Evolutionary conservation across 129 eudicot genomes (phyloP), one percentile per base, ranked within the genome.

Genomic region (Chrysanthemum lavandulifolium): DNA sequence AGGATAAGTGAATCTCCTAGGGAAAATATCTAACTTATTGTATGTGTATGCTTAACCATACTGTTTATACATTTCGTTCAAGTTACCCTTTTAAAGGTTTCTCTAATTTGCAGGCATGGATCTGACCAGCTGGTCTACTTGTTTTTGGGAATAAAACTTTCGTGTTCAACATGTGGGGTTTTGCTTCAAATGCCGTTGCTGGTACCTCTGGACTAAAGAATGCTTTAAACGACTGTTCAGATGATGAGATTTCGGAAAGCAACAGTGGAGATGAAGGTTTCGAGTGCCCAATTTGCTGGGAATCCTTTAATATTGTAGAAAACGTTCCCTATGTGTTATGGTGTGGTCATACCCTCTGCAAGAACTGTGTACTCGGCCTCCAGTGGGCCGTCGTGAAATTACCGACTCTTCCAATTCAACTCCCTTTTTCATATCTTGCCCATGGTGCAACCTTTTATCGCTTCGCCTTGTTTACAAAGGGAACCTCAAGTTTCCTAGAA

Each of bases 301-400:
- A 85, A 62, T 85, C 90, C 23, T 85, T 85, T 76, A 85, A 85
- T 47, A 80, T 85, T 31, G 90, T 85, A 14, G 90, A 85, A 76
- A 85, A 85, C 15, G 80, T 85, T 6, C 90, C 90, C 2, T 85
- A 85, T 50, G 86, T 85, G 36, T 68, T 85, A 69, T 85, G 90
- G 90, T 85, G 90, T 79, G 90, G 90, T 51, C 90, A 85, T 60
- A 85, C 90, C 9, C 84, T 82, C 43, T 85, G 90, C 52, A 85
- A 85, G 53, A 76, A 85, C 65, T 85, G 90, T 82, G 86, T 85
- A 33, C 78, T 85, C 10, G 85, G 84, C 1, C 80, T 85, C 14
- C 90, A 78, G 58, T 82, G 86, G 86, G 90, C 90, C 8, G 84
- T 83, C 10, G 78, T 82, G 15, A 85, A 85, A 66, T 76, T 85